Percentiles rank a stretch among this genome's conserved stretches.
These are phyloP conservation scores for Gastrodia elata DNA, from an alignment of 106 monocot species.

Conservation along the genomic window DNA sequence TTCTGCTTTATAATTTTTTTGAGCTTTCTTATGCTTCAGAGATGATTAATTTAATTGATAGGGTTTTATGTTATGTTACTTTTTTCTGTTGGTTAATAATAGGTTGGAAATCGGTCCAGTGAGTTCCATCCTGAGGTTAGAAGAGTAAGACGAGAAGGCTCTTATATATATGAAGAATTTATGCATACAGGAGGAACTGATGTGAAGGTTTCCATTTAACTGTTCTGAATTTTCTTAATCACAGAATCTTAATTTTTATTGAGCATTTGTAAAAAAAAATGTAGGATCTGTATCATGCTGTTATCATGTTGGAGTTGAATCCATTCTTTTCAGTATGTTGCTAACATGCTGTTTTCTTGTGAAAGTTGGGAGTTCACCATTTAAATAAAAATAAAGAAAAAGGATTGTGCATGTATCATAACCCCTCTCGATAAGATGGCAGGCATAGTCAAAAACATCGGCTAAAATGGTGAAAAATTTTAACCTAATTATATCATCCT, in stretches of 20 bases:
- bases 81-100: slow-evolving; percentile 1
- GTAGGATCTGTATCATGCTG: background rate
- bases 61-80: background rate
- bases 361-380: no score
- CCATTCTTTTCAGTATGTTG: background rate
- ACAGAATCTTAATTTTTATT: background rate
- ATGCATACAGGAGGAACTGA: slow-evolving; percentile 99
- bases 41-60: slow-evolving; percentile 1
- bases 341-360: no score
- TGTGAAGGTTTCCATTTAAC: slow-evolving; percentile 63
- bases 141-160: slow-evolving; percentile 87
- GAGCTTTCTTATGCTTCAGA: background rate
- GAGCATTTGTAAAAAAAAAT: background rate
- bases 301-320: background rate
- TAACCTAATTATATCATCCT: no score
- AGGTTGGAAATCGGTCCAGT: slow-evolving; percentile 97
- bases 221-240: background rate
- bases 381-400: no score
- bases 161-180: slow-evolving; percentile 99
- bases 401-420: no score
- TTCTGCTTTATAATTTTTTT: background rate
- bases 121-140: slow-evolving; percentile 97
- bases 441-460: no score
- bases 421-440: no score
- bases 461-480: no score